phyloP scores from a whole-genome alignment of 2,329 filamentous ascomycete genomes.

The Colletotrichum caudatum region DNA sequence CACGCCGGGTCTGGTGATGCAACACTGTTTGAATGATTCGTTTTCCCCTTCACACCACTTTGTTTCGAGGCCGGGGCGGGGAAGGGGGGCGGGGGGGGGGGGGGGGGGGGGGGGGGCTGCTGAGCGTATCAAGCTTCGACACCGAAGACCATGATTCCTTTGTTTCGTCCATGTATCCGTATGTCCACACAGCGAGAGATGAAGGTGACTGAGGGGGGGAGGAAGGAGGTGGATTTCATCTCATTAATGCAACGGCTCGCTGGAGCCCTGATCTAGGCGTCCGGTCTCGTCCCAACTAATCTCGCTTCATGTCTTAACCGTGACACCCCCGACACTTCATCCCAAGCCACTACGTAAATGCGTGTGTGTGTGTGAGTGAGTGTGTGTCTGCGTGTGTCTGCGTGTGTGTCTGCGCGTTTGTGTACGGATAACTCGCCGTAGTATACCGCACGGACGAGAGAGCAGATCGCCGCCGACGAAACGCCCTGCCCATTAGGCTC shows the following conservation, averaged over 20 bases:
- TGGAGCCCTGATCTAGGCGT: slow-evolving; percentile 32
- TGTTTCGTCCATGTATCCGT: neutral
- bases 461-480: slow-evolving; percentile 1
- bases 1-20: slow-evolving; percentile 1
- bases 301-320: slow-evolving; percentile 14
- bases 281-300: neutral
- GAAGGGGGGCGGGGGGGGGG: too few relatives aligned
- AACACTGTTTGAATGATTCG: neutral
- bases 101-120: neutral
- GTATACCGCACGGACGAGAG: slow-evolving; percentile 25
- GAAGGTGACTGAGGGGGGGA: neutral
- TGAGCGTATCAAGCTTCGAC: slow-evolving; percentile 4
- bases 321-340: neutral
- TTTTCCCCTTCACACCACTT: neutral
- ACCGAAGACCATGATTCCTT: neutral
- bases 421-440: slow-evolving; percentile 11
- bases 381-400: too few relatives aligned
- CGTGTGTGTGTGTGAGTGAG: too few relatives aligned
- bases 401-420: too few relatives aligned
- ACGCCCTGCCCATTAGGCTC: neutral
- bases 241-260: slow-evolving; percentile 16
- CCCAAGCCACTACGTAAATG: neutral
- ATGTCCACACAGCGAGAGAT: neutral
- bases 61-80: too few relatives aligned
- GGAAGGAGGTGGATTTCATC: slow-evolving; percentile 13